Evolutionary conservation across 2,329 filamentous ascomycete genomes (phyloP), one percentile per base, ranked within the genome.

Genomic region (Trichoderma koningii): DNA sequence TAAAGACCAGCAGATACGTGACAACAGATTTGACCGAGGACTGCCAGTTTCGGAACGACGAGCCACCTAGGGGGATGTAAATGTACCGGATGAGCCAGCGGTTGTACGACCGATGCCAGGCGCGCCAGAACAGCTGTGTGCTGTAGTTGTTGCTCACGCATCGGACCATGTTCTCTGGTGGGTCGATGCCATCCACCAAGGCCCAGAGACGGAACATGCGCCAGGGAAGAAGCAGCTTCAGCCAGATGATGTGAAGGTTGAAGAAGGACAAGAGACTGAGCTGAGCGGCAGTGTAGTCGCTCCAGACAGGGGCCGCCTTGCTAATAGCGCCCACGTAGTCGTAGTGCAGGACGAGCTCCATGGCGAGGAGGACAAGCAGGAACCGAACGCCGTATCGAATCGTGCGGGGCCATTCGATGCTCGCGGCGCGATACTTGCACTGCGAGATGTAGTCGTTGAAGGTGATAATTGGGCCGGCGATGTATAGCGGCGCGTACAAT

Each of bases 371-470:
- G 15, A 88, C 87, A 56, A 97, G 77, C 21, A 89, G 75, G 75
- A 98, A 96, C 26, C 95, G 92, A 53, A 96, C 77, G 23, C 83
- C 93, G 73, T 99, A 99, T 52, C 92, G 87, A 34, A 89, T 75
- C 1, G 90, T 97, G 62, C 93, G 91, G 3, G 80, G 77, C 3
- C 76, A 77, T 69, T 89, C 90, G 71, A 95, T 88, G 65, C 86
- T 93, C 12, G 89, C 84, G 0, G 91, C 79, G 14, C 83, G 85
- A 77, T 94, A 90, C 69, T 91, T 89, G 67, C 84, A 83, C 76
- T 99, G 95, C 0, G 91, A 90, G 68, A 98, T 89, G 81, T 95
- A 99, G 80, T 99, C 96, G 78, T 99, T 99, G 81, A 98, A 99
- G 14, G 93, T 98, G 67, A 99, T 76, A 72, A 99, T 97, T 0